Base-by-base conservation (phyloP, 208 protist genomes). In the Crithidia bombi region DNA sequence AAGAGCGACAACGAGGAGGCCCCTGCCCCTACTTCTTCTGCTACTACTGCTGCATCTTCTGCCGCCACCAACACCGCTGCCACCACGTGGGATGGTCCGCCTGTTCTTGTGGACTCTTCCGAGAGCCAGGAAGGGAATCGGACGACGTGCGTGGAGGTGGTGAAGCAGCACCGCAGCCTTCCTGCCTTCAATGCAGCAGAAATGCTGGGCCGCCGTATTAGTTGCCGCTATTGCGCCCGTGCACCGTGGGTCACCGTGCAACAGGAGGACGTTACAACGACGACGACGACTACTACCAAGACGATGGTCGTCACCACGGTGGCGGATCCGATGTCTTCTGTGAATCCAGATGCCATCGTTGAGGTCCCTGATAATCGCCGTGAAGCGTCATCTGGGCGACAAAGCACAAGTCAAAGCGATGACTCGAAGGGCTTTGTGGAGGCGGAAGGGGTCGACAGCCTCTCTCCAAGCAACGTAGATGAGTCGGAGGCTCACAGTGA, bases 151-250 rank as follows among this genome's bases (percentile, higher is more conserved):
- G 32, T 36, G 5, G 64, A 77, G 39, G 64, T 57, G 7, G 12
- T 38, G 23, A 41, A 12, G 41, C 63, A 33, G 44, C 44, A 46
- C n/a, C 30, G 65, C 32, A 30, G 35, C 21, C 9, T 77, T 3
- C 52, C 71, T 14, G 28, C 26, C 17, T 39, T 3, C 17, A 49
- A 58, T 15, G 57, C 64, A 12, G n/a, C 47, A 17, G n/a, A 0
- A 7, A 28, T 66, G 17, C 64, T 77, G 30, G 64, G 71, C 15
- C 51, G 71, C 23, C 55, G 28, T 9, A n/a, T 67, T 6, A 21
- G 30, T 36, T 77, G 71, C 49, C 71, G 33, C 7, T 77, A 58
- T 50, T 77, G 71, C 41, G 63, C 64, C 0, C 57, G 67, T 41
- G 19, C 46, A 12, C 71, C 71, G 9, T 28, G 33, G 21, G 32